phyloP scores from a whole-genome alignment of 2,329 filamentous ascomycete genomes.

The Xenoacremonium recifei region DNA sequence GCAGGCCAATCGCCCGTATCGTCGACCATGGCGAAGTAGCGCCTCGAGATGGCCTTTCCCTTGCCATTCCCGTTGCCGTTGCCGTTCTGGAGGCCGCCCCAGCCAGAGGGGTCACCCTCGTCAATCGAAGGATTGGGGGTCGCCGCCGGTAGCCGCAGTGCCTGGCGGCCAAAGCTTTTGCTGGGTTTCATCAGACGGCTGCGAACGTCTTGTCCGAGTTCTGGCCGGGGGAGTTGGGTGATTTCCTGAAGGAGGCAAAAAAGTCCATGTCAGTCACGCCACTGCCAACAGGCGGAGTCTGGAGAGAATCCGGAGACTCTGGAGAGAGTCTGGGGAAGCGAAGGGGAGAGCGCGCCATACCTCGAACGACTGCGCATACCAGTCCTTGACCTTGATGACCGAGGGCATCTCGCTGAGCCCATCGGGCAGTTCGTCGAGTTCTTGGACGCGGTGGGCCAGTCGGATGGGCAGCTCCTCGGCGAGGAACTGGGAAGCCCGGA shows the following conservation, averaged over 20 bases:
- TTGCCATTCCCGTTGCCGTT: constrained; percentile 47
- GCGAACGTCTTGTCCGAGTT: constrained; percentile 71
- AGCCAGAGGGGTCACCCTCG: constrained; percentile 75
- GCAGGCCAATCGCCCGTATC: constrained; percentile 89
- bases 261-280: constrained; percentile 6
- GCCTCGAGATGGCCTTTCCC: constrained; percentile 49
- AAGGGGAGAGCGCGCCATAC: too few relatives aligned
- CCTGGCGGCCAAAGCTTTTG: constrained; percentile 53
- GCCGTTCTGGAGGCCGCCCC: constrained; percentile 45
- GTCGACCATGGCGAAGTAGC: constrained; percentile 89
- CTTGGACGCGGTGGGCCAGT: constrained; percentile 92
- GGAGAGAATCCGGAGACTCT: too few relatives aligned
- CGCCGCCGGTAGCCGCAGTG: constrained; percentile 73
- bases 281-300: background rate
- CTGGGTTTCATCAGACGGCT: constrained; percentile 73
- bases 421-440: constrained; percentile 88
- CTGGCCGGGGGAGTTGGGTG: constrained; percentile 77
- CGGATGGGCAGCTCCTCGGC: constrained; percentile 97
- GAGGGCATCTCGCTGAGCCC: constrained; percentile 98
- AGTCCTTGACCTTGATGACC: constrained; percentile 90
- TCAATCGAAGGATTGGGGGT: constrained; percentile 88
- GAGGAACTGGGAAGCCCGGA: constrained; percentile 96
- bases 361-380: constrained; percentile 99
- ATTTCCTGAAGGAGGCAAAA: constrained; percentile 69
- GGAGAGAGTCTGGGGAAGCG: constrained; percentile 5